Percentiles rank a stretch among this genome's conserved stretches.
These are phyloP conservation scores for Marchantia paleacea DNA, from an alignment of 225 moss, liverwort and hornwort genomes.

Conservation along the genomic window DNA sequence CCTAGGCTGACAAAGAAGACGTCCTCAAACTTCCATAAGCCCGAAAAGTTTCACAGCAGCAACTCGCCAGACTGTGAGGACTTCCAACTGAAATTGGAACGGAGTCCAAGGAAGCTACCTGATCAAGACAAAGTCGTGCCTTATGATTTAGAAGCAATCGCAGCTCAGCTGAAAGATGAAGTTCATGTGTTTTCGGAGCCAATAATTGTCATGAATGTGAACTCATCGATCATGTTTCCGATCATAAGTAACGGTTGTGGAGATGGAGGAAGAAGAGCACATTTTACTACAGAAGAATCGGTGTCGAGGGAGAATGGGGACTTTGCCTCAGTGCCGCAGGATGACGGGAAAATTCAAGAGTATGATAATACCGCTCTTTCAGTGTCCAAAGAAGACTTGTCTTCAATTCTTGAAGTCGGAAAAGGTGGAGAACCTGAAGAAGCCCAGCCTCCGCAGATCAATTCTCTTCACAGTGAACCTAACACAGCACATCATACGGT, in stretches of 20 bases:
- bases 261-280: not conserved
- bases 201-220: not conserved
- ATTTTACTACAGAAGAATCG: too few relatives aligned
- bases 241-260: not conserved
- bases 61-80: not conserved
- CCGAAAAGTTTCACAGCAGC: not conserved
- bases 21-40: not conserved
- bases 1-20: not conserved
- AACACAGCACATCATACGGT: too few relatives aligned
- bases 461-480: too few relatives aligned
- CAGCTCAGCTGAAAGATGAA: conserved; percentile 15
- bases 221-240: not conserved
- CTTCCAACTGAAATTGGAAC: not conserved
- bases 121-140: not conserved
- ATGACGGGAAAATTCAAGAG: not conserved
- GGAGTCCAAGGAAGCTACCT: not conserved
- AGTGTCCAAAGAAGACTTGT: not conserved
- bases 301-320: too few relatives aligned
- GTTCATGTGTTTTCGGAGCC: not conserved
- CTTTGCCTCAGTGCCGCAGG: not conserved
- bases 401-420: too few relatives aligned
- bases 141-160: conserved; percentile 13
- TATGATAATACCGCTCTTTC: too few relatives aligned
- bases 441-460: too few relatives aligned
- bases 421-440: not conserved